Base-by-base conservation (phyloP, 805 yeast species). In the Kregervanrija pseudodelftensis region DNA sequence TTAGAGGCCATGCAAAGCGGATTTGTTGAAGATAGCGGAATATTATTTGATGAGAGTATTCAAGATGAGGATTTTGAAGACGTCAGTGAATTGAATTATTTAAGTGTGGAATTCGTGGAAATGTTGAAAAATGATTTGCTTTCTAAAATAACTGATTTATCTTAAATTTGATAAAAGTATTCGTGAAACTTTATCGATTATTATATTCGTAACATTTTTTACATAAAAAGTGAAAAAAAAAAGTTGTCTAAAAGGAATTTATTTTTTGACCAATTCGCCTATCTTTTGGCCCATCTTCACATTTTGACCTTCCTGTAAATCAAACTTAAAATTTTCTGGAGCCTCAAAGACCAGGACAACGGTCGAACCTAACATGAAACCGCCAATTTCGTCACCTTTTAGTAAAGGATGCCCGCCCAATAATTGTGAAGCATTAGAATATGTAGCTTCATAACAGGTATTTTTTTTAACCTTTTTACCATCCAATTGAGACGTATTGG, bases 341-440 rank as follows among this genome's bases (percentile, higher is more conserved):
- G 97, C 99, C 67, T 93, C 99, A 65, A 93, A 93, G 16, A 91
- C 95, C 51, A 93, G 71, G 13, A 93, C 99, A n/a, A 93, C 93
- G 0, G 99, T 93, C 30, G 95, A 84, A 0, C 99, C 99, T 43
- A 93, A 72, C 69, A 85, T 85, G 67, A 93, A 93, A 0, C 99
- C 99, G 36, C 99, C 99, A 75, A 93, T 85, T 65, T 93, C 96
- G 57, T 87, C 85, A 36, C 99, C 99, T 65, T 86, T 88, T 15
- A 77, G 69, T 41, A 93, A 73, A 2, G 99, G 99, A 58, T 77
- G 78, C 8, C 99, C 99, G 8, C 90, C 85, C 36, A 90, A 68
- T 5, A 82, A 51, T 41, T 76, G 69, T 45, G 90, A 81, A 3
- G 95, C 95, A 44, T 80, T 80, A 17, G 81, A 71, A 64, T 93